Evolutionary conservation across 768 basidiomycete genomes (phyloP).

Genomic region (Tricholoma hemisulphureum): DNA sequence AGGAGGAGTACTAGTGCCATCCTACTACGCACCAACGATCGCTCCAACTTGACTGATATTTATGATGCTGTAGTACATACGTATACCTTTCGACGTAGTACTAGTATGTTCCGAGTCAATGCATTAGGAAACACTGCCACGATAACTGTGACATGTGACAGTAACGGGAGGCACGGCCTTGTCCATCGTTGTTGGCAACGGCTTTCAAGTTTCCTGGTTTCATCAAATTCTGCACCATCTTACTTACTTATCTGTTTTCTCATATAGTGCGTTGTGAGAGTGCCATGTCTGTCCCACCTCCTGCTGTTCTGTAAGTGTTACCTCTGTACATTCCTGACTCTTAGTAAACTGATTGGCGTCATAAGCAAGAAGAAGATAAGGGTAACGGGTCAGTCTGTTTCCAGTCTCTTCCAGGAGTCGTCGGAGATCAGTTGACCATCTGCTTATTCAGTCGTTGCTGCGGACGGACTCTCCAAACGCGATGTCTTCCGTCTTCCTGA

Average conservation of each 20-base stretch:
- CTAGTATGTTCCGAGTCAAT: no score
- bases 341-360: not conserved
- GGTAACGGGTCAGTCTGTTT: constrained; percentile 57
- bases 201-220: no score
- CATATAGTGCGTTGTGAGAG: not conserved
- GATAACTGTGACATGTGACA: no score
- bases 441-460: constrained; percentile 76
- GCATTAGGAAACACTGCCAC: no score
- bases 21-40: not conserved
- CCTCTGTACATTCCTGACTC: constrained; percentile 2
- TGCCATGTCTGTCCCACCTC: constrained; percentile 46
- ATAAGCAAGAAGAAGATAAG: constrained; percentile 72
- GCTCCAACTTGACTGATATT: no score
- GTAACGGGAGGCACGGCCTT: no score
- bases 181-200: no score
- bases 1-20: not conserved
- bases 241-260: not conserved
- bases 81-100: no score
- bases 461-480: constrained; percentile 89
- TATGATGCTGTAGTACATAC: no score
- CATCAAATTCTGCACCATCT: no score
- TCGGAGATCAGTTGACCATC: constrained; percentile 1
- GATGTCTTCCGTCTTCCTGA: constrained; percentile 96
- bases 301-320: constrained; percentile 43
- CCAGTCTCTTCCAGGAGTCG: not conserved